phyloP scores from a whole-genome alignment of 1,284 basidiomycete species.

The Trichosporon coremiiforme region DNA sequence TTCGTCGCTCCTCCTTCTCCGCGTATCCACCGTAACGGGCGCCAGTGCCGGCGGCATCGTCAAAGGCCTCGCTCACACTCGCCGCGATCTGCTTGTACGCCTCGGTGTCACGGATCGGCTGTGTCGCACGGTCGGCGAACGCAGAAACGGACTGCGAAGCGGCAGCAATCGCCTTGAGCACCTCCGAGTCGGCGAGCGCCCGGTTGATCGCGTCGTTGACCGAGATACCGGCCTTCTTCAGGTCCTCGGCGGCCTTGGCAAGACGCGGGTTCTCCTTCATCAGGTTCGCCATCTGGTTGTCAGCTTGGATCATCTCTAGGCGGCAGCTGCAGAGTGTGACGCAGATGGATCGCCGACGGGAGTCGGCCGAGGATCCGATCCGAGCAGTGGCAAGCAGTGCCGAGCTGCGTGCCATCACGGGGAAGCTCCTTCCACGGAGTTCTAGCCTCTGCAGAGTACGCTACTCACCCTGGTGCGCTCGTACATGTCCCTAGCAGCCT shows the following conservation, averaged over 20 bases:
- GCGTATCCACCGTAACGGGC: constrained; percentile 92
- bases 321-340: not conserved
- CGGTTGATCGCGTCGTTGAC: constrained; percentile 91
- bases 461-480: constrained; percentile 81
- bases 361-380: not conserved
- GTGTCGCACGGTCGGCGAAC: constrained; percentile 75
- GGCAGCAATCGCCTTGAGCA: constrained; percentile 73
- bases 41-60: constrained; percentile 66
- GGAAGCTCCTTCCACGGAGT: no score
- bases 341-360: not conserved
- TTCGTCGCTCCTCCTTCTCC: constrained; percentile 81
- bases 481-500: constrained; percentile 83
- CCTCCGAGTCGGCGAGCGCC: constrained; percentile 88
- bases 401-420: no score
- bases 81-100: constrained; percentile 92
- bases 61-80: constrained; percentile 86
- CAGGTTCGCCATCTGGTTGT: constrained; percentile 74
- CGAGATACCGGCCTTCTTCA: constrained; percentile 84
- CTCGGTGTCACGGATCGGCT: constrained; percentile 90
- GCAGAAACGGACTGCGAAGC: constrained; percentile 76
- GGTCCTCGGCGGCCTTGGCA: constrained; percentile 85
- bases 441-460: not conserved
- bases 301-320: not conserved
- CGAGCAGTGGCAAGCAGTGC: not conserved
- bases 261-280: constrained; percentile 96